A percentile compares a stretch with the other conserved stretches of the same genome.
Conservation (phyloP, 1,284 basidiomycete species). For the Mixia osmundae region DNA sequence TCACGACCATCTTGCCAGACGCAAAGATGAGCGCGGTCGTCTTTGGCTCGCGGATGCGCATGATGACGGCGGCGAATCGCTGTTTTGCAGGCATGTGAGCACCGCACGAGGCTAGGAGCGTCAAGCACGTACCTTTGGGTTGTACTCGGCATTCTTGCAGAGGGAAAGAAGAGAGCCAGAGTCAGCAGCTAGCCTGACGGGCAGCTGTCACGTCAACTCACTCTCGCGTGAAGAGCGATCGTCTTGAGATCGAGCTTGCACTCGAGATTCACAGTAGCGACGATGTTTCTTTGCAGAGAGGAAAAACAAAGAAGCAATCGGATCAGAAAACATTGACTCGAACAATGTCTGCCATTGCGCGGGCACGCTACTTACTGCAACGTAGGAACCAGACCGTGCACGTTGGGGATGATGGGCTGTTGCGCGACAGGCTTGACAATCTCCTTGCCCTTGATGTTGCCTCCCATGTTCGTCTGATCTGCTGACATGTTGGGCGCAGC, state of each 20-base stretch:
- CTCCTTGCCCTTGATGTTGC: no score
- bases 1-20: slow-evolving; percentile 99
- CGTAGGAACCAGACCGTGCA: slow-evolving; percentile 23
- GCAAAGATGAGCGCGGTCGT: slow-evolving; percentile 99
- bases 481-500: no score
- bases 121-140: slow-evolving; percentile 59
- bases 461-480: no score
- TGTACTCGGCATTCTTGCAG: slow-evolving; percentile 75
- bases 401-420: not conserved
- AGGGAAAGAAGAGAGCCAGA: not conserved
- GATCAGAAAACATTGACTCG: not conserved
- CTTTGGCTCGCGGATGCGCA: slow-evolving; percentile 99
- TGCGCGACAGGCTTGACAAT: no score
- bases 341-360: not conserved
- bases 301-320: not conserved
- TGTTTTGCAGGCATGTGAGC: slow-evolving; percentile 23
- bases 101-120: not conserved
- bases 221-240: slow-evolving; percentile 53
- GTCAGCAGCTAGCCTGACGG: not conserved
- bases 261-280: slow-evolving; percentile 96
- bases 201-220: slow-evolving; percentile 1
- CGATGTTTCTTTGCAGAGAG: slow-evolving; percentile 49
- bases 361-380: slow-evolving; percentile 21
- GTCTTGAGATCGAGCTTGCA: slow-evolving; percentile 94
- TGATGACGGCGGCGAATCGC: slow-evolving; percentile 99